Conservation (phyloP, 1,284 basidiomycete species). For the Ceratobasidium sp. region DNA sequence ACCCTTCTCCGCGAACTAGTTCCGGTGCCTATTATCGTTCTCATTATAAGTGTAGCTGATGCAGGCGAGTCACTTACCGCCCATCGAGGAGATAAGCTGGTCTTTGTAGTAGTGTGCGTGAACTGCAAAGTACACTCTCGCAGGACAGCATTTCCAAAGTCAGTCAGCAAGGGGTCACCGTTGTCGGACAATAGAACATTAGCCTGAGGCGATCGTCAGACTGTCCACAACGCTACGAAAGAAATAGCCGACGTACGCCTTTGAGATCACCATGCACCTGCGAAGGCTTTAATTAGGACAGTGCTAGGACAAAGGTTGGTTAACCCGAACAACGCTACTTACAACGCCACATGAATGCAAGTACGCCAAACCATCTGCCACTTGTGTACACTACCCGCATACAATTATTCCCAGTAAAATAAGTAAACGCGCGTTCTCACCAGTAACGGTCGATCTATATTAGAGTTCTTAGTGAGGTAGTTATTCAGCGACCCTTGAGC, state of each 20-base stretch:
- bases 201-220: not conserved
- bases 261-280: conserved; percentile 9
- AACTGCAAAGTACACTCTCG: not conserved
- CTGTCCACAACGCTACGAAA: not conserved
- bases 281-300: not conserved
- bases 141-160: not conserved
- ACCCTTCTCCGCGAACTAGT: not conserved
- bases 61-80: not conserved
- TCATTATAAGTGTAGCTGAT: not conserved
- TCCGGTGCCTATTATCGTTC: not conserved
- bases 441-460: not conserved
- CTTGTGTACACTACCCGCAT: not conserved
- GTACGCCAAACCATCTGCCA: not conserved
- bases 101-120: not conserved
- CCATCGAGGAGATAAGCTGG: not conserved
- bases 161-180: not conserved
- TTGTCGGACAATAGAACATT: not conserved
- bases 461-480: not conserved
- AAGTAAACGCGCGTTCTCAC: not conserved
- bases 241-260: not conserved
- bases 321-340: not conserved
- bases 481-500: not conserved
- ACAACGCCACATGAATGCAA: conserved; percentile 1
- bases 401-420: too few relatives aligned
- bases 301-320: not conserved